Evolutionary conservation across 371 early-diverging fungal species (phyloP), one percentile per base, ranked within the genome.

Genomic region (Gilbertella persicaria): DNA sequence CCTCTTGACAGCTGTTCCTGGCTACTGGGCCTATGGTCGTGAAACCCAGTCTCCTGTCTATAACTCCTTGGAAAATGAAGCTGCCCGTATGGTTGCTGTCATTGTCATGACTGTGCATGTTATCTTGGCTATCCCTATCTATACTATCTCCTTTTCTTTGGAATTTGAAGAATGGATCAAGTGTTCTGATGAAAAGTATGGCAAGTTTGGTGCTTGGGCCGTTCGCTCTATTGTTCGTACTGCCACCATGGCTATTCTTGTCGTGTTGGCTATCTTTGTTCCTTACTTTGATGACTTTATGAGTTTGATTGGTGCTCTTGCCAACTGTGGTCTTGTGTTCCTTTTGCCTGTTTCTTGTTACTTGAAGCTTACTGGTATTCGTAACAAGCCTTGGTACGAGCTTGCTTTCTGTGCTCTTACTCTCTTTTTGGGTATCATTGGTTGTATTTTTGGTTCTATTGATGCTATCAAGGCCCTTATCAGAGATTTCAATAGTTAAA

Each of bases 61-160:
- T 53, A 53, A 77, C 45, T 86, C 79, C 58, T 65, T 94, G 19
- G 84, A 84, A 9, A 53, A 66, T 7, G 88, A 85, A 7, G 55
- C 80, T 20, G 67, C 79, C 21, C 71, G 80, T n/a, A 77, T 72
- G 5, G 62, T 80, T 33, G 78, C 90, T 25, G 82, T 87, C 48
- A 80, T 84, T 45, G 80, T 91, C 60, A 86, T 92, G 62, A 88
- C 91, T 0, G 69, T 85, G 12, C 93, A 92, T 52, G 91, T 92
- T 20, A 64, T 92, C 14, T 64, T 91, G 19, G 91, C 93, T 24
- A 85, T 88, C 43, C 94, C 94, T 3, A 80, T 92, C 20, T 79
- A 88, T 47, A 66, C 91, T 42, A 89, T 90, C 0, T 83, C 91
- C 9, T 88, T 94, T 56, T 84, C 89, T 33, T 62, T 83, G 30